phyloP scores from a whole-genome alignment of 345 rosid species.

The Rhizophora mangle region DNA sequence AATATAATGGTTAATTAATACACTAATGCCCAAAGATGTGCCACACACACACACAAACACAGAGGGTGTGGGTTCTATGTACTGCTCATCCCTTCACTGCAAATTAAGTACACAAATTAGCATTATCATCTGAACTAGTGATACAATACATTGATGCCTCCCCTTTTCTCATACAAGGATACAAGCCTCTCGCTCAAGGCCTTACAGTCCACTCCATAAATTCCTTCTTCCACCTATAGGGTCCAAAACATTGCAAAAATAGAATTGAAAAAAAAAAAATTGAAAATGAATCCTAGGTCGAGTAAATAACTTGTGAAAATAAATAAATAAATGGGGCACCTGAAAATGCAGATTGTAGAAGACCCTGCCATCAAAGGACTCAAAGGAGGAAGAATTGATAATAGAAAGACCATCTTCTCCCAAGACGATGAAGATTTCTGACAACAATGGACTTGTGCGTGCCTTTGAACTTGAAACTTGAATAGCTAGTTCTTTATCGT shows the following conservation, averaged over 20 bases:
- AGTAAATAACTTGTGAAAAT: too few relatives aligned
- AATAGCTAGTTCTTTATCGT: conserved; percentile 43
- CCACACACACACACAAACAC: too few relatives aligned
- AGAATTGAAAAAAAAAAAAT: background rate
- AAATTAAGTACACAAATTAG: too few relatives aligned
- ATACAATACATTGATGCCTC: background rate
- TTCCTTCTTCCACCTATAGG: conserved; percentile 17
- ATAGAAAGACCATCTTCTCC: conserved; percentile 43
- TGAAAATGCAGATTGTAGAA: conserved; percentile 55
- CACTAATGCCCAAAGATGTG: too few relatives aligned
- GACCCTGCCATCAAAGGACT: conserved; percentile 44
- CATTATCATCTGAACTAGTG: too few relatives aligned
- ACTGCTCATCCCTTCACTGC: too few relatives aligned
- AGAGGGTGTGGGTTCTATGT: too few relatives aligned
- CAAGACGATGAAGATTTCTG: conserved; percentile 41
- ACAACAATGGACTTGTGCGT: conserved; percentile 29
- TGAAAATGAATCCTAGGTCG: background rate
- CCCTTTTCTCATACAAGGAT: conserved; percentile 27
- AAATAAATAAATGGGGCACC: conserved; percentile 27
- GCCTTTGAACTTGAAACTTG: conserved; percentile 34
- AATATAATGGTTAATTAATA: too few relatives aligned
- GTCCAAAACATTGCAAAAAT: background rate
- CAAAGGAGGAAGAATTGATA: conserved; percentile 51
- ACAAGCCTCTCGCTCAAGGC: conserved; percentile 36
- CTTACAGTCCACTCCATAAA: conserved; percentile 12